These are phyloP conservation scores for Vicia faba DNA, from an alignment of 306 rosid genomes.

Conservation along the genomic window DNA sequence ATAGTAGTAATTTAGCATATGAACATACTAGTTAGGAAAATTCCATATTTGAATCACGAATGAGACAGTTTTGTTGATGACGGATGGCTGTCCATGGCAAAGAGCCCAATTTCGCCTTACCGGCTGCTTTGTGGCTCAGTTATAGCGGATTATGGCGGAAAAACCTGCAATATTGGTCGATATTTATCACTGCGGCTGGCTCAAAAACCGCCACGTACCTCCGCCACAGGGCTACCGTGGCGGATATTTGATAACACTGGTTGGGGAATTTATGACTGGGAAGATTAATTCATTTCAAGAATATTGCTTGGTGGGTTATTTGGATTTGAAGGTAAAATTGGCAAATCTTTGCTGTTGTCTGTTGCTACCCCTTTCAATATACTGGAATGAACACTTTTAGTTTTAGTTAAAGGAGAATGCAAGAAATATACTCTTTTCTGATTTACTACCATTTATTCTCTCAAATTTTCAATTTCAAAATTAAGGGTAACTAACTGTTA, in stretches of 20 bases:
- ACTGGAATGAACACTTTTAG: not conserved
- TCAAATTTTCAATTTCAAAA: not conserved
- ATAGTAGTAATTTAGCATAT: not conserved
- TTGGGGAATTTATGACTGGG: constrained; percentile 6
- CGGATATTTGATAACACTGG: not conserved
- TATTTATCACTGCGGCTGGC: too few species aligned
- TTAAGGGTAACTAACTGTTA: not conserved
- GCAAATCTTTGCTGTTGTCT: not conserved
- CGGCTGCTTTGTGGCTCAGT: too few species aligned
- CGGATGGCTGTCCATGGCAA: too few species aligned
- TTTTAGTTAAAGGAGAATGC: not conserved
- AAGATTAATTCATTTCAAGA: not conserved
- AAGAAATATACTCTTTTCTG: not conserved
- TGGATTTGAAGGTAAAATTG: constrained; percentile 12
- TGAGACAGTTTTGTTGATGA: too few species aligned
- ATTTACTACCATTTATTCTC: not conserved
- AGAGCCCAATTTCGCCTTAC: too few species aligned
- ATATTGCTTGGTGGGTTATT: not conserved
- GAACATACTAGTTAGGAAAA: not conserved
- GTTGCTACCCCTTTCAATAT: not conserved
- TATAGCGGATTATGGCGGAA: too few species aligned
- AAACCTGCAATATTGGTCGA: too few species aligned
- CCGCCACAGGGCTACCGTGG: too few species aligned
- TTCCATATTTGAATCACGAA: constrained; percentile 6
- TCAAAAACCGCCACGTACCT: too few species aligned